These are phyloP conservation scores for Talaromyces ruber DNA, from an alignment of 495 filamentous ascomycete genomes.

Conservation along the genomic window DNA sequence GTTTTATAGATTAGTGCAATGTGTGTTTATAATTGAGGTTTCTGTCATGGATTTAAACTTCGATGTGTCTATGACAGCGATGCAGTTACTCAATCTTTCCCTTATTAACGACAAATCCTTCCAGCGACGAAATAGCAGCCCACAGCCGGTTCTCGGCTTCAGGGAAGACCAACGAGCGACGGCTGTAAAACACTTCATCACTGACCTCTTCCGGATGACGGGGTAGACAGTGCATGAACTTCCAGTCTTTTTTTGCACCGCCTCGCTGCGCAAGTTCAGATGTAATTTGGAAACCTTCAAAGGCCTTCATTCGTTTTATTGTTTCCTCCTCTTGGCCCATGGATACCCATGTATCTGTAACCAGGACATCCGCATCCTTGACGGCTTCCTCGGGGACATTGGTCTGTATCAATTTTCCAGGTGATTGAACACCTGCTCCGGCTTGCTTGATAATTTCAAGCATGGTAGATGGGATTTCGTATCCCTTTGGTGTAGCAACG, in stretches of 20 bases:
- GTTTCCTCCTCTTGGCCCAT: conserved; percentile 94
- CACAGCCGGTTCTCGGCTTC: conserved; percentile 94
- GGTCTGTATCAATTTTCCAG: conserved; percentile 67
- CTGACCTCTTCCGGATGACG: conserved; percentile 87
- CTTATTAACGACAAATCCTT: conserved; percentile 86
- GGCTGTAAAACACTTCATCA: conserved; percentile 87
- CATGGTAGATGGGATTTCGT: conserved; percentile 69
- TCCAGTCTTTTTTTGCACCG: conserved; percentile 83
- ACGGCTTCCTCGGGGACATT: conserved; percentile 80
- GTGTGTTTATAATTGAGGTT: neutral
- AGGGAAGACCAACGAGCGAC: conserved; percentile 73
- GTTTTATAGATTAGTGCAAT: neutral
- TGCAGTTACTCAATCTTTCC: conserved; percentile 52
- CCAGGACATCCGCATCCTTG: conserved; percentile 77
- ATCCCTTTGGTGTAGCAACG: conserved; percentile 78
- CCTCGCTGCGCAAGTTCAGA: conserved; percentile 70
- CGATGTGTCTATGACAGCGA: neutral
- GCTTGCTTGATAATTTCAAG: conserved; percentile 55
- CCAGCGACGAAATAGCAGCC: conserved; percentile 76
- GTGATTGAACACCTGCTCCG: conserved; percentile 40
- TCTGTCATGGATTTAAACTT: neutral
- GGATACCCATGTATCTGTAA: conserved; percentile 95
- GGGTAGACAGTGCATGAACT: conserved; percentile 99
- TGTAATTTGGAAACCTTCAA: conserved; percentile 86
- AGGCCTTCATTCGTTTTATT: conserved; percentile 65